Evolutionary conservation across 1,139 yeast species (phyloP), one percentile per base, ranked within the genome.

Genomic region (Yamadazyma trypodendri): DNA sequence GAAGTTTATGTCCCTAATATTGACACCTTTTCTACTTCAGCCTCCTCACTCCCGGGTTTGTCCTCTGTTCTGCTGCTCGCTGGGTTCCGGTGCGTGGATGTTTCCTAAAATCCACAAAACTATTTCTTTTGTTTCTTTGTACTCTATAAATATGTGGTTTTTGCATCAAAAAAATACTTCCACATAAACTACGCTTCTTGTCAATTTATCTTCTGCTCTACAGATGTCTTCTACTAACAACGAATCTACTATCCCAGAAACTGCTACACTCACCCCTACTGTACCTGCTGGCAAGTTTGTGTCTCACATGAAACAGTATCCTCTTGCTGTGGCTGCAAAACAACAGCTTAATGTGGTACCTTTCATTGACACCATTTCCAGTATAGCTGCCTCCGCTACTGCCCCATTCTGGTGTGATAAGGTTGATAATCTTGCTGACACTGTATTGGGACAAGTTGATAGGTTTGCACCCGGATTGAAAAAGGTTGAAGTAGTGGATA

Each of bases 401-500:
- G 14, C 30, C 11, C 24, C 34, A 9, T 31, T 45, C 27, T 44
- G 60, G 10, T 43, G 57, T 37, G 58, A 57, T 27, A 50, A 50
- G 11, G 49, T 63, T 28, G 72, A 67, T 41, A 37, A 24, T 7
- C 48, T 60, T 38, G 59, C 65, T 3, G 71, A 73, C 42, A 40
- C 45, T 6, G 47, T 58, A 11, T 63, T 76, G 42, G 48, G 43
- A 27, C 55, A 55, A 35, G 51, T 75, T 24, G 81, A 76, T 44
- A 45, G 50, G 31, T 38, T 50, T 30, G 47, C 62, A 4, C 63
- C 81, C 0, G 46, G 54, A 29, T 58, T 67, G 38, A 69, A 67
- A 46, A 63, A 68, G 1, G 46, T 65, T 29, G 67, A 68, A 44
- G 58, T 61, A 43, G 54, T 60, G 28, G 72, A 72, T 43, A 50